Conservation (phyloP, 345 rosid genomes). For the Luvunga scandens region DNA sequence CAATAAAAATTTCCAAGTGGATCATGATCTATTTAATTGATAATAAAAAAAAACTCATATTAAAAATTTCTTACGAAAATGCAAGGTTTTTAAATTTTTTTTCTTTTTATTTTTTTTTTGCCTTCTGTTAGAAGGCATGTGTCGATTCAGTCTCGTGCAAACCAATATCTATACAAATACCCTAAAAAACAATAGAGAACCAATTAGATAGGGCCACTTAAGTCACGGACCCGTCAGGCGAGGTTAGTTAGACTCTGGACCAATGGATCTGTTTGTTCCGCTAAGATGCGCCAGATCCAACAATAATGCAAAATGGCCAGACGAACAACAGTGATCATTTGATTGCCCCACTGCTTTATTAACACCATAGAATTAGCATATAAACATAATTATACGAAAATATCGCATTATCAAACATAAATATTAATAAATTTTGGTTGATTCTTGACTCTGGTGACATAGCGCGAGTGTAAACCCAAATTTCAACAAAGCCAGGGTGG, state of each 20-base stretch:
- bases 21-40: too few relatives aligned
- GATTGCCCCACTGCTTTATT: not conserved
- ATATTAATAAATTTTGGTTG: not conserved
- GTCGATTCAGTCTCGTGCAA: not conserved
- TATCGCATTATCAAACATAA: too few relatives aligned
- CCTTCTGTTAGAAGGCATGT: not conserved
- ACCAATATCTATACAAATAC: not conserved
- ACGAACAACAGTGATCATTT: not conserved
- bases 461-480: not conserved
- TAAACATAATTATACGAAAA: too few relatives aligned
- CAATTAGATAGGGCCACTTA: not conserved
- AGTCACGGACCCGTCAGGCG: not conserved
- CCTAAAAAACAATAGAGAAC: not conserved
- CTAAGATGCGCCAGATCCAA: constrained; percentile 11
- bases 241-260: too few relatives aligned
- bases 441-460: not conserved
- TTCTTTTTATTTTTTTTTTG: not conserved
- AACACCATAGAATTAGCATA: not conserved
- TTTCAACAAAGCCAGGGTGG: not conserved
- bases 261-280: not conserved
- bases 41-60: too few relatives aligned
- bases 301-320: not conserved
- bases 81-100: too few relatives aligned
- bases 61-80: too few relatives aligned
- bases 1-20: too few relatives aligned